Conservation (phyloP, 2,329 filamentous ascomycete genomes). For the Harringtonia aguacate region DNA sequence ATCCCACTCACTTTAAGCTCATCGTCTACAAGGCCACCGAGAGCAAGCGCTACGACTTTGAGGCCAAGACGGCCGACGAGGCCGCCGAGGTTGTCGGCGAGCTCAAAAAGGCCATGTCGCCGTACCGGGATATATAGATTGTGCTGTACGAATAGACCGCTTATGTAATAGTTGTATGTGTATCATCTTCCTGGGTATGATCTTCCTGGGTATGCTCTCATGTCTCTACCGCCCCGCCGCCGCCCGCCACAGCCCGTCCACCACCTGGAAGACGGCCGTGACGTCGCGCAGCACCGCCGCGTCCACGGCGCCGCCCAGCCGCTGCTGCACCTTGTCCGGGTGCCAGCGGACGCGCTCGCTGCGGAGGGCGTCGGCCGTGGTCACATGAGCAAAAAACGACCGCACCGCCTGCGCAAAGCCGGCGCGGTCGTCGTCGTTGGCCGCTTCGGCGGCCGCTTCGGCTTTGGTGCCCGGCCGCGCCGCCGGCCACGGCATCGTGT, state of each 20-base stretch:
- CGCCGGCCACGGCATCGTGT: conserved; percentile 59
- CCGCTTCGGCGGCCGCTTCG: conserved; percentile 4
- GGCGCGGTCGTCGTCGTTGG: background rate
- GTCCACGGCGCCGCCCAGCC: conserved; percentile 61
- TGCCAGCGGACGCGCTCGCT: conserved; percentile 89
- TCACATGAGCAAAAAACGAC: conserved; percentile 52
- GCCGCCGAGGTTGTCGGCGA: conserved; percentile 70
- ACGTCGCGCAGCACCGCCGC: conserved; percentile 64
- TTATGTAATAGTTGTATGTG: too few relatives aligned
- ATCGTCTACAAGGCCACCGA: conserved; percentile 66
- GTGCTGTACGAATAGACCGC: too few relatives aligned
- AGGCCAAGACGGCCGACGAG: conserved; percentile 60
- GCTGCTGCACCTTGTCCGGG: conserved; percentile 94
- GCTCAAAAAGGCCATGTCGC: conserved; percentile 64
- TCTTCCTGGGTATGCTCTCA: background rate
- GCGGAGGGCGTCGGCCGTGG: conserved; percentile 43
- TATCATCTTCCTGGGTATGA: background rate
- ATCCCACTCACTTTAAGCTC: conserved; percentile 65
- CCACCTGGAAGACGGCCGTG: conserved; percentile 83
- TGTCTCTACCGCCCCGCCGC: conserved; percentile 3
- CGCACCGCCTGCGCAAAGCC: conserved; percentile 45
- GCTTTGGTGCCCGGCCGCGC: conserved; percentile 33
- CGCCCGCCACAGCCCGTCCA: conserved; percentile 70
- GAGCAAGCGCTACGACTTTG: conserved; percentile 76
- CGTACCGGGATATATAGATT: conserved; percentile 42